A percentile compares a stretch with the other conserved stretches of the same genome.
phyloP scores from a whole-genome alignment of 1,284 basidiomycete species.

The Trametes versicolor region DNA sequence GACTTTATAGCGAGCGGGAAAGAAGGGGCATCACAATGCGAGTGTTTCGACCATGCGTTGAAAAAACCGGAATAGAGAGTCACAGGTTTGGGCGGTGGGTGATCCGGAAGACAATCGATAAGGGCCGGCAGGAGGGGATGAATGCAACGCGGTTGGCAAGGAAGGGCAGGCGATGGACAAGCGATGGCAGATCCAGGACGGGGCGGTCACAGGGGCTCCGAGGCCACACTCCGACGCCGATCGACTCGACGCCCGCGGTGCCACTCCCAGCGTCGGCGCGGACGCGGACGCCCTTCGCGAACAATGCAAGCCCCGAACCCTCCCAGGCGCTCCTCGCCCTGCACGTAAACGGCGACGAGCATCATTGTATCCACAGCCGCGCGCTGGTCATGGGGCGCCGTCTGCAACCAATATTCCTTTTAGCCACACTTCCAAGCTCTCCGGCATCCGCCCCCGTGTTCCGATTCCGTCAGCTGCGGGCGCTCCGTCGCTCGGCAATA shows the following conservation, averaged over 20 bases:
- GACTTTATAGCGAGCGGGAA: conserved; percentile 31
- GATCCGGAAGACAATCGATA: conserved; percentile 45
- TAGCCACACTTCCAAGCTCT: conserved; percentile 11
- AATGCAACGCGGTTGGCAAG: conserved; percentile 31
- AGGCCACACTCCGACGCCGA: conserved; percentile 28
- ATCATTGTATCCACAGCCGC: conserved; percentile 25
- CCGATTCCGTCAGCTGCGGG: conserved; percentile 21
- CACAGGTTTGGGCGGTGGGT: conserved; percentile 41
- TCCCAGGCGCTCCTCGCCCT: conserved; percentile 13
- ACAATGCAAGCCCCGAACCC: conserved; percentile 24
- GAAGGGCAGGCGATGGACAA: conserved; percentile 33
- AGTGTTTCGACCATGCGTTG: conserved; percentile 32
- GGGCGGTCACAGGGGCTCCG: conserved; percentile 30
- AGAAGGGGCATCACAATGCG: conserved; percentile 27
- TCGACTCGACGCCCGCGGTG: conserved; percentile 21
- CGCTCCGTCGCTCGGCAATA: conserved; percentile 22
- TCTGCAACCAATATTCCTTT: conserved; percentile 5
- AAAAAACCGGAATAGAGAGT: conserved; percentile 35
- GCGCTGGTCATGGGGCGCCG: conserved; percentile 24
- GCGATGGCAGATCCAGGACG: conserved; percentile 27
- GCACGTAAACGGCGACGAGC: conserved; percentile 33
- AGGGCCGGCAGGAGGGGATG: conserved; percentile 35
- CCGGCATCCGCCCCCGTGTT: conserved; percentile 26
- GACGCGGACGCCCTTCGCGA: conserved; percentile 17
- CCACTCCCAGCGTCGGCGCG: conserved; percentile 16